Base-by-base conservation (phyloP, 495 filamentous ascomycete genomes). In the Hypoxylon perforatum region DNA sequence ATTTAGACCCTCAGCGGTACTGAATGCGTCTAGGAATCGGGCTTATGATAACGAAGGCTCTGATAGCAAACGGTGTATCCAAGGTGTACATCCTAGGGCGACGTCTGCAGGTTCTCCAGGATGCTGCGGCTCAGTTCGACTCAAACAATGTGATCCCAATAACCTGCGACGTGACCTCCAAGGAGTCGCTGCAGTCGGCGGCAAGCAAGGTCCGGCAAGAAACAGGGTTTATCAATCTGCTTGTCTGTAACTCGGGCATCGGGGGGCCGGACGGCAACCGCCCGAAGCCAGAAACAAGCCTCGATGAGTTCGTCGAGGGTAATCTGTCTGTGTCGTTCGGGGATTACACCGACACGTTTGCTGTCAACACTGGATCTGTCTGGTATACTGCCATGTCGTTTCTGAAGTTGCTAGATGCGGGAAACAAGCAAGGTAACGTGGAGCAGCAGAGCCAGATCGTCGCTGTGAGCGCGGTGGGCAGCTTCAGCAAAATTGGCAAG, bases 71-170 rank as follows among this genome's bases (percentile, higher is more conserved):
- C 66, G 90, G 91, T 11, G 90, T 91, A 8, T 61, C 77, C 12
- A 87, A 86, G 57, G 86, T 93, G 21, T 93, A 91, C 82, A 91
- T 93, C 50, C 67, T 89, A 38, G 90, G 90, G n/a, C 82, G 91
- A 23, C 84, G 89, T 9, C 69, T 83, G 38, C 80, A 87, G 17
- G 76, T 84, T 0, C 82, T 91, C 0, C 75, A 86, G 45, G 72
- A 78, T 30, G 83, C 85, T 12, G 81, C 83, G 2, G 71, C 75
- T 7, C 54, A 66, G 3, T 67, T 79, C 67, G 72, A 71, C 22
- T 72, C 76, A 15, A 71, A 74, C 48, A 75, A 80, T 4, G 83
- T 88, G 42, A 79, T 90, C 42, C 88, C 90, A 7, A 64, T 92
- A 23, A 67, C 75, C 52, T 88, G 86, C 65, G 90, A 92, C 66